Conservation (phyloP, 2,329 filamentous ascomycete species). For the Purpureocillium lavendulum region DNA sequence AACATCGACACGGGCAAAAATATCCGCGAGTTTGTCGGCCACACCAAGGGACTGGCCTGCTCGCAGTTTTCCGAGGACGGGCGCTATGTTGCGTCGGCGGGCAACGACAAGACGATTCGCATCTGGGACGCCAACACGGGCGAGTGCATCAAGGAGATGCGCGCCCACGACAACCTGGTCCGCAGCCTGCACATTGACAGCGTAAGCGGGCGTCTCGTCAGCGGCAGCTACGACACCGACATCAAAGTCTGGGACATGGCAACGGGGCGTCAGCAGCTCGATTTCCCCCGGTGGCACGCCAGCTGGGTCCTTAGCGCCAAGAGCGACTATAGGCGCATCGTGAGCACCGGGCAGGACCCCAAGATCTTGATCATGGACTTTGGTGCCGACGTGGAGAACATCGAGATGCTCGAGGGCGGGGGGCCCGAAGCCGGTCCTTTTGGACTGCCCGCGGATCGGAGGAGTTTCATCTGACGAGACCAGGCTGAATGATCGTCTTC, state of each 20-base stretch:
- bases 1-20: constrained; percentile 83
- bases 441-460: constrained; percentile 5
- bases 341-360: constrained; percentile 90
- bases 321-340: constrained; percentile 88
- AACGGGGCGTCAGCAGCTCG: constrained; percentile 67
- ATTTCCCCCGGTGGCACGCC: constrained; percentile 90
- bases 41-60: constrained; percentile 89
- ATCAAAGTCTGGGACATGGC: constrained; percentile 91
- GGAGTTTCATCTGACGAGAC: constrained; percentile 16
- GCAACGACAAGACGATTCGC: constrained; percentile 91
- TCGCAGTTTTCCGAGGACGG: constrained; percentile 95
- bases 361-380: constrained; percentile 94
- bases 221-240: constrained; percentile 88
- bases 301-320: constrained; percentile 97
- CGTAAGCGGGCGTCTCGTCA: constrained; percentile 76
- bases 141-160: constrained; percentile 70
- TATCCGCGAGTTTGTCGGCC: constrained; percentile 82
- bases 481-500: too few relatives aligned
- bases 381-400: constrained; percentile 51
- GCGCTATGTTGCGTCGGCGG: constrained; percentile 85
- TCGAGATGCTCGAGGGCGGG: constrained; percentile 48
- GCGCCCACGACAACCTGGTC: constrained; percentile 78
- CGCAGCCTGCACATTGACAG: constrained; percentile 87
- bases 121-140: constrained; percentile 93
- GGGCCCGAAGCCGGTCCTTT: constrained; percentile 3